Conservation (phyloP, 192 early-diverging fungal species). For the Mortierella claussenii region DNA sequence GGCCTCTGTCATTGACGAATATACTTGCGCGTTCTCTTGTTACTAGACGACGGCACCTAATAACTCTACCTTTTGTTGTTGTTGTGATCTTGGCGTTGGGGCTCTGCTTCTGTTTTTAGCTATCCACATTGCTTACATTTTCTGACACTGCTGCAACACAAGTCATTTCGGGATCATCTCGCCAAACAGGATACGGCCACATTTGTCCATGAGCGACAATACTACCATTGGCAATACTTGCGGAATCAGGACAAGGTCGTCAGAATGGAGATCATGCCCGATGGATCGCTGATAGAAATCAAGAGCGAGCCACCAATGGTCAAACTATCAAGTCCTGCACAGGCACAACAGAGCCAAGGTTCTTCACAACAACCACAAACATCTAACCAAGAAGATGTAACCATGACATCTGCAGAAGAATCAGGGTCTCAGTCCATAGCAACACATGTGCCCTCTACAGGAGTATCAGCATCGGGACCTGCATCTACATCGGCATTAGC, state of each 20-base stretch:
- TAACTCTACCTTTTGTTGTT: neutral
- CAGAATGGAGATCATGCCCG: constrained; percentile 50
- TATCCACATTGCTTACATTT: constrained; percentile 92
- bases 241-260: constrained; percentile 58
- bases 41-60: neutral
- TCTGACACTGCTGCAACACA: constrained; percentile 85
- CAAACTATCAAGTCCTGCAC: neutral
- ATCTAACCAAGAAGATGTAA: too few relatives aligned
- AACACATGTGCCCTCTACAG: too few relatives aligned
- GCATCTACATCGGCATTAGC: too few relatives aligned
- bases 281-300: constrained; percentile 38
- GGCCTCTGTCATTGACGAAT: too few relatives aligned
- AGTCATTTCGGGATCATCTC: constrained; percentile 80
- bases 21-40: too few relatives aligned
- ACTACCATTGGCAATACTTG: constrained; percentile 77
- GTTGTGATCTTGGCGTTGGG: neutral
- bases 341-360: too few relatives aligned
- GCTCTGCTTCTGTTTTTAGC: constrained; percentile 51
- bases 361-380: neutral
- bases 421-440: too few relatives aligned
- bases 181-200: constrained; percentile 76
- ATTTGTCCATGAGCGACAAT: constrained; percentile 83
- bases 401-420: too few relatives aligned
- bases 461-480: too few relatives aligned
- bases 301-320: constrained; percentile 14